phyloP scores from a whole-genome alignment of 257 asterid genomes.

The Fraxinus americana region DNA sequence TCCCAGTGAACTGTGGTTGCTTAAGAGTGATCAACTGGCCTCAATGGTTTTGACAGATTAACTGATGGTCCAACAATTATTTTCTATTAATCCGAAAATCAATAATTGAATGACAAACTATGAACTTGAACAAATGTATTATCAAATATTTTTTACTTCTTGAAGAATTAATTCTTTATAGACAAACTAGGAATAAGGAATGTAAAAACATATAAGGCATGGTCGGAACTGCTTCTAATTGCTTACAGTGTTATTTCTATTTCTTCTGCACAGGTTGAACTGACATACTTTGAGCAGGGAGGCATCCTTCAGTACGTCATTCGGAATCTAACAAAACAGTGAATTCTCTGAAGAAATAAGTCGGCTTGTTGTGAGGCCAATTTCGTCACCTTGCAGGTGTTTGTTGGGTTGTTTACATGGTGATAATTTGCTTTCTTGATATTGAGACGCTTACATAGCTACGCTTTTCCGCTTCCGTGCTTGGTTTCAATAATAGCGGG shows the following conservation, averaged over 20 bases:
- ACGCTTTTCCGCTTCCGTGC: slow-evolving; percentile 5
- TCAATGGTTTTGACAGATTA: no score
- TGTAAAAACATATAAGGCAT: not conserved
- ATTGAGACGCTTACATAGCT: not conserved
- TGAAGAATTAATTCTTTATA: not conserved
- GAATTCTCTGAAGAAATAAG: slow-evolving; percentile 16
- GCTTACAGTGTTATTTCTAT: not conserved
- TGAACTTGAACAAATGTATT: no score
- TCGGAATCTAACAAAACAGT: slow-evolving; percentile 56
- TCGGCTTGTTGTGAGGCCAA: not conserved
- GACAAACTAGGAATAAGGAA: not conserved
- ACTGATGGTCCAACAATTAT: no score
- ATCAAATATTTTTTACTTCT: not conserved
- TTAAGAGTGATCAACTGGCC: no score
- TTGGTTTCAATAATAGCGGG: slow-evolving; percentile 17
- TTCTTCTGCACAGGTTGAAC: slow-evolving; percentile 59
- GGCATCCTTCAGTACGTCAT: slow-evolving; percentile 79
- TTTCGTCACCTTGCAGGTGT: slow-evolving; percentile 11
- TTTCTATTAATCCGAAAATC: no score
- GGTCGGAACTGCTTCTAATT: not conserved
- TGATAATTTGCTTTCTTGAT: not conserved
- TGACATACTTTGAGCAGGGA: slow-evolving; percentile 77
- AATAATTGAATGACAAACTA: no score
- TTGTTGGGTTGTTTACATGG: slow-evolving; percentile 1
- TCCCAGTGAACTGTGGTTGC: no score